A percentile compares a stretch with the other conserved stretches of the same genome.
These are phyloP conservation scores for Cercospora sojina DNA, from an alignment of 2,329 filamentous ascomycete species.

Conservation along the genomic window DNA sequence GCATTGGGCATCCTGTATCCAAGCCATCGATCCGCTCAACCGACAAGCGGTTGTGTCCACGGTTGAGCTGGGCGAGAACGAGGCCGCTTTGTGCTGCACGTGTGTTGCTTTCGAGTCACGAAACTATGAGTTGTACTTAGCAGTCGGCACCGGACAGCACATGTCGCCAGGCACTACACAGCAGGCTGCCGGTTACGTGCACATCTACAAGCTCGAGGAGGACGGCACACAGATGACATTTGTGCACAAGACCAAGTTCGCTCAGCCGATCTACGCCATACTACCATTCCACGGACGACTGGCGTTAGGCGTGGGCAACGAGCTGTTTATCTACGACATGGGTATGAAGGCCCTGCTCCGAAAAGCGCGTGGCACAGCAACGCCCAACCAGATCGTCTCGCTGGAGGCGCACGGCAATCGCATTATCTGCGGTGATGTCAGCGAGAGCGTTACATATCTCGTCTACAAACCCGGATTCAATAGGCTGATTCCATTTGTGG, in stretches of 20 bases:
- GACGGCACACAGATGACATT: constrained; percentile 88
- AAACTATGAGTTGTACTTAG: constrained; percentile 84
- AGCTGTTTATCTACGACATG: constrained; percentile 84
- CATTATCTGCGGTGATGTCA: constrained; percentile 87
- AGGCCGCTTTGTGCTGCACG: constrained; percentile 83
- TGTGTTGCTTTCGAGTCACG: constrained; percentile 84
- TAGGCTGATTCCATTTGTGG: constrained; percentile 86
- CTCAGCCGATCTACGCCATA: constrained; percentile 85
- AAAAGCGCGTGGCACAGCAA: constrained; percentile 58
- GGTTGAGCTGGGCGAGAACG: constrained; percentile 82
- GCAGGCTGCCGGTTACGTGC: constrained; percentile 66
- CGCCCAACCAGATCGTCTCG: constrained; percentile 70
- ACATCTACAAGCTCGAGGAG: constrained; percentile 86
- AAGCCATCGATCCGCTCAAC: constrained; percentile 75
- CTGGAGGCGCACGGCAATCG: constrained; percentile 87
- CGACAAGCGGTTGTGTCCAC: constrained; percentile 61
- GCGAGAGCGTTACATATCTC: constrained; percentile 86
- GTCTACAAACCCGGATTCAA: constrained; percentile 94
- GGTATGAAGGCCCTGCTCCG: constrained; percentile 89
- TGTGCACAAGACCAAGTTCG: constrained; percentile 92
- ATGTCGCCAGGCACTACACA: constrained; percentile 48
- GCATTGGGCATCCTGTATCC: constrained; percentile 95
- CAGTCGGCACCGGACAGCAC: constrained; percentile 92
- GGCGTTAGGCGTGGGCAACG: constrained; percentile 78
- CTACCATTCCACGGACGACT: constrained; percentile 90